These are phyloP conservation scores for Phtheirospermum japonicum DNA, from an alignment of 257 asterid species.

Conservation along the genomic window DNA sequence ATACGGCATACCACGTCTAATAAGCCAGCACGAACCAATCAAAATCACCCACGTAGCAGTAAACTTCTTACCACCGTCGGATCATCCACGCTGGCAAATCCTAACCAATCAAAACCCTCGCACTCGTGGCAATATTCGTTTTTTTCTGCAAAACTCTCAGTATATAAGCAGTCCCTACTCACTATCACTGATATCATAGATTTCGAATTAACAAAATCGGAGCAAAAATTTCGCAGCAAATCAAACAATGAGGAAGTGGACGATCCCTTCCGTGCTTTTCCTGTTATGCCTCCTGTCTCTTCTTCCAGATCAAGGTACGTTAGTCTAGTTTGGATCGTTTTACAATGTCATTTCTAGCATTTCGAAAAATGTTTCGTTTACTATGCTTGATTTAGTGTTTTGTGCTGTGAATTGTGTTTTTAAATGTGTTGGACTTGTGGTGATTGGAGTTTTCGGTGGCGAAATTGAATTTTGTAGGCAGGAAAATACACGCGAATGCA, in stretches of 20 bases:
- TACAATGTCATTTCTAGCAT: background rate
- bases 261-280: constrained; percentile 61
- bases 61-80: constrained; percentile 29
- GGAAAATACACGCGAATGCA: constrained; percentile 72
- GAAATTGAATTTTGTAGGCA: constrained; percentile 38
- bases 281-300: constrained; percentile 63
- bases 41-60: constrained; percentile 35
- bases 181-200: background rate
- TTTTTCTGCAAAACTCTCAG: constrained; percentile 19
- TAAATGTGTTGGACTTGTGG: background rate
- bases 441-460: constrained; percentile 1
- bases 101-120: constrained; percentile 41
- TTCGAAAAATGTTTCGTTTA: background rate
- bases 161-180: constrained; percentile 10
- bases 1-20: constrained; percentile 47
- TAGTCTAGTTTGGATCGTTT: background rate
- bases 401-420: background rate
- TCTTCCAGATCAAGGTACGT: constrained; percentile 83
- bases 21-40: constrained; percentile 38
- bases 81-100: constrained; percentile 47
- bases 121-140: constrained; percentile 34
- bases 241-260: constrained; percentile 77
- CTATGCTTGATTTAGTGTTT: background rate
- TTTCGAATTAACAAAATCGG: constrained; percentile 1
- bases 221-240: constrained; percentile 4